These are phyloP conservation scores for Geum urbanum DNA, from an alignment of 306 rosid genomes.

Conservation along the genomic window DNA sequence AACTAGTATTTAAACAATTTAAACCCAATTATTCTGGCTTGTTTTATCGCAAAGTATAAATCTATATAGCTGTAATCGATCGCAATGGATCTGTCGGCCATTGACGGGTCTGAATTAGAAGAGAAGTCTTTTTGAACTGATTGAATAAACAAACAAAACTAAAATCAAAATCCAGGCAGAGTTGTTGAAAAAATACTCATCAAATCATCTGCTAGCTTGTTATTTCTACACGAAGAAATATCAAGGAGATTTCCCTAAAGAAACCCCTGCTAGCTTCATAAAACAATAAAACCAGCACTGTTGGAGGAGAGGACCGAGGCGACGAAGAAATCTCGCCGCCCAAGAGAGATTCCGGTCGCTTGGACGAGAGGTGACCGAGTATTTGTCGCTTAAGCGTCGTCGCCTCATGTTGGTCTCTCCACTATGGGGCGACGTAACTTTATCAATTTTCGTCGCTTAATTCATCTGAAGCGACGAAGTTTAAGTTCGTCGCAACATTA, in stretches of 20 bases:
- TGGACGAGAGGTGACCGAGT: too few relatives aligned
- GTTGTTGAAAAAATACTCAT: constrained; percentile 21
- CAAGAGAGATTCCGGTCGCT: too few relatives aligned
- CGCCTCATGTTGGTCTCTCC: too few relatives aligned
- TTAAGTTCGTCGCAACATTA: too few relatives aligned
- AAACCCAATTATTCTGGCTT: neutral
- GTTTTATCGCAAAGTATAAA: constrained; percentile 13
- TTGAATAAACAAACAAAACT: constrained; percentile 25
- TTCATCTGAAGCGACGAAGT: too few relatives aligned
- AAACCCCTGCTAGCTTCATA: neutral
- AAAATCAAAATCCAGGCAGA: constrained; percentile 19
- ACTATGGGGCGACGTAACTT: too few relatives aligned
- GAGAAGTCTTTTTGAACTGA: constrained; percentile 38
- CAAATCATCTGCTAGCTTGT: constrained; percentile 8
- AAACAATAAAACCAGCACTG: too few relatives aligned
- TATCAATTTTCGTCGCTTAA: too few relatives aligned
- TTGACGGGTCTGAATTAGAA: constrained; percentile 33
- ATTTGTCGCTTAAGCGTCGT: too few relatives aligned
- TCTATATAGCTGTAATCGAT: constrained; percentile 11
- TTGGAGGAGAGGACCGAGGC: too few relatives aligned
- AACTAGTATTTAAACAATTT: neutral
- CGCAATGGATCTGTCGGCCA: constrained; percentile 37
- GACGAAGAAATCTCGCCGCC: too few relatives aligned
- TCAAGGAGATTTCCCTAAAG: constrained; percentile 1
- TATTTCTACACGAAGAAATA: neutral